phyloP scores from a whole-genome alignment of 2,329 filamentous ascomycete species.

The Chrysoporthe austroafricana region DNA sequence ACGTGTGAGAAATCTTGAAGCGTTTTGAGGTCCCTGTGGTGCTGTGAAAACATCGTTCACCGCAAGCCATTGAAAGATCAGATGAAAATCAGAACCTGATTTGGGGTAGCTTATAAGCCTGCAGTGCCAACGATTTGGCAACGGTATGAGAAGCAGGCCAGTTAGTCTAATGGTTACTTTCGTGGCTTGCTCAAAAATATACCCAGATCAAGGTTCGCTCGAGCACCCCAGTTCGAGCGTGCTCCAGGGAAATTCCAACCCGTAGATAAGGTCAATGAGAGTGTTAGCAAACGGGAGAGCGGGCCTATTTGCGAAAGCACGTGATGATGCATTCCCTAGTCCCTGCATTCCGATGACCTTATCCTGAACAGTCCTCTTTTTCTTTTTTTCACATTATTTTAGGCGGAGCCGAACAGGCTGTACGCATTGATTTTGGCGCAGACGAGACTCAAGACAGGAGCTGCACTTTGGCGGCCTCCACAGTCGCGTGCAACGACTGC shows the following conservation, averaged over 20 bases:
- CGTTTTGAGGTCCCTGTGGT: too few relatives aligned
- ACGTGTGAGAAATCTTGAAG: too few relatives aligned
- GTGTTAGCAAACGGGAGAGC: slow-evolving; percentile 1
- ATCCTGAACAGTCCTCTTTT: neutral
- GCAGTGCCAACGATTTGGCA: neutral
- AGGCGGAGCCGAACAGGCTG: too few relatives aligned
- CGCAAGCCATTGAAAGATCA: neutral
- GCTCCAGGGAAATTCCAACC: neutral
- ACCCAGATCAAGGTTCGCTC: neutral
- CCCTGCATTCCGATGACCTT: neutral
- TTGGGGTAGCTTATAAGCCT: neutral
- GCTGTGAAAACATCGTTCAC: neutral
- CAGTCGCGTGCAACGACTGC: too few relatives aligned
- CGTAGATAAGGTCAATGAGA: slow-evolving; percentile 6
- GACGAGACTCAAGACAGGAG: too few relatives aligned
- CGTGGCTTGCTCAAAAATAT: neutral
- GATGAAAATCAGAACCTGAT: neutral
- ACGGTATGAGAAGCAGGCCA: neutral
- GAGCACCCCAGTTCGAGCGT: neutral
- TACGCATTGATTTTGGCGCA: too few relatives aligned
- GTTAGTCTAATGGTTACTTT: slow-evolving; percentile 2
- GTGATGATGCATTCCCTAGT: neutral
- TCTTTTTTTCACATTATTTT: neutral
- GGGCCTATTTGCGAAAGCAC: slow-evolving; percentile 1
- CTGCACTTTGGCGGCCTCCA: too few relatives aligned